Conservation (phyloP, 768 basidiomycete species). For the Mycena crocata region DNA sequence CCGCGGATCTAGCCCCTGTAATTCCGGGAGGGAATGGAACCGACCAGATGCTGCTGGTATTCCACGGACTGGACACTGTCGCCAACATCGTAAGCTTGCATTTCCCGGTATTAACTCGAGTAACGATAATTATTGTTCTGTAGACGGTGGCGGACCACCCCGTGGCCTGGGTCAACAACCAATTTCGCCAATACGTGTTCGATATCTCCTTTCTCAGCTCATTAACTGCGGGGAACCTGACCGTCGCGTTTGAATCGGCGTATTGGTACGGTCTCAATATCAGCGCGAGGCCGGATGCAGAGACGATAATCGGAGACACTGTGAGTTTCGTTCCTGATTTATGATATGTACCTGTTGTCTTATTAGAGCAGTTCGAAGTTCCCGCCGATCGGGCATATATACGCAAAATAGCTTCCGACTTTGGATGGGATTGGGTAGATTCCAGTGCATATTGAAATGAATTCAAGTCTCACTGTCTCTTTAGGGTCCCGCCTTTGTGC, state of each 20-base stretch:
- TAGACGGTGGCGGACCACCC: constrained; percentile 64
- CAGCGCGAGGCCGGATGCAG: constrained; percentile 59
- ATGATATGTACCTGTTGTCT: no score
- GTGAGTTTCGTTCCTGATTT: constrained; percentile 39
- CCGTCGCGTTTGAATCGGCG: constrained; percentile 65
- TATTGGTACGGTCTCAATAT: constrained; percentile 67
- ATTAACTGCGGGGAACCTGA: constrained; percentile 51
- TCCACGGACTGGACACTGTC: constrained; percentile 69
- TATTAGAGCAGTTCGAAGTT: constrained; percentile 58
- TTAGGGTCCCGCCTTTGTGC: constrained; percentile 69
- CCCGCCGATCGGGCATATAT: constrained; percentile 60
- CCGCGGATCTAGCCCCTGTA: constrained; percentile 62
- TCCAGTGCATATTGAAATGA: background rate
- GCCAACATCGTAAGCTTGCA: constrained; percentile 59
- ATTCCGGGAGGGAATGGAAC: constrained; percentile 36
- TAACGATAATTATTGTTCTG: background rate
- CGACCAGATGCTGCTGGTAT: constrained; percentile 56
- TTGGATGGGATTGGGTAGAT: constrained; percentile 72
- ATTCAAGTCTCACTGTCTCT: background rate
- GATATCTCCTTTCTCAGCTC: constrained; percentile 59
- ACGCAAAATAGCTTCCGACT: constrained; percentile 65
- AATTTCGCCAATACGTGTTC: constrained; percentile 66
- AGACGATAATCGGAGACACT: constrained; percentile 49
- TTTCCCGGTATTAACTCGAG: background rate
- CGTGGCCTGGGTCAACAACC: constrained; percentile 68